phyloP scores from a whole-genome alignment of 2,329 filamentous ascomycete species.

The Intubia oerlemansii region DNA sequence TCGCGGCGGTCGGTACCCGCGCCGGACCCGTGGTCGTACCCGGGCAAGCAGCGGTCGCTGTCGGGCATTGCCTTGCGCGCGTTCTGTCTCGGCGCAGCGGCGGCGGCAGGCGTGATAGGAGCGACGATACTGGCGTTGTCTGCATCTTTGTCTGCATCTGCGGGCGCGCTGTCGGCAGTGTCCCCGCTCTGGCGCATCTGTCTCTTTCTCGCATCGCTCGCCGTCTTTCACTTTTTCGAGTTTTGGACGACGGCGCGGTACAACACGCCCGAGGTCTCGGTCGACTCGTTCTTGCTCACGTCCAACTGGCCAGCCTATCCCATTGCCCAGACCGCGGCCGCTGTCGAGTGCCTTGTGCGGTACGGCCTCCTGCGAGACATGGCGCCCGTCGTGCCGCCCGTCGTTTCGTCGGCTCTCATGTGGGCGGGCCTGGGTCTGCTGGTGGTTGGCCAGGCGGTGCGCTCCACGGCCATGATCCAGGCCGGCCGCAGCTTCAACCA shows the following conservation, averaged over 20 bases:
- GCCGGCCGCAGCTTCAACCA: slow-evolving; percentile 88
- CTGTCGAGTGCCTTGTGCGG: slow-evolving; percentile 49
- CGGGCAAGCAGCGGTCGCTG: slow-evolving; percentile 31
- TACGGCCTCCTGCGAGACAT: slow-evolving; percentile 28
- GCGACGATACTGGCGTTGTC: background rate
- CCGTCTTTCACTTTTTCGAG: slow-evolving; percentile 86
- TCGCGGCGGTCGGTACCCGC: too few relatives aligned
- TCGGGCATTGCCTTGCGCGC: slow-evolving; percentile 36
- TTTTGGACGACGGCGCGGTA: slow-evolving; percentile 75
- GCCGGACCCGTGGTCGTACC: too few relatives aligned
- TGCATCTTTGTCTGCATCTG: too few relatives aligned
- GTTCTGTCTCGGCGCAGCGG: slow-evolving; percentile 25
- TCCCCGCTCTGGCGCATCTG: slow-evolving; percentile 37
- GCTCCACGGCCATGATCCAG: slow-evolving; percentile 72
- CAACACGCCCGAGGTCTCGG: slow-evolving; percentile 53
- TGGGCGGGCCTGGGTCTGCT: slow-evolving; percentile 43
- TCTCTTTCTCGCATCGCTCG: slow-evolving; percentile 47
- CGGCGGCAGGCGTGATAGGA: slow-evolving; percentile 15
- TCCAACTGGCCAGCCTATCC: slow-evolving; percentile 73
- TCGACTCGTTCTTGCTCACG: slow-evolving; percentile 63
- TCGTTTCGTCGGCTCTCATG: slow-evolving; percentile 14
- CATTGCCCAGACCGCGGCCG: slow-evolving; percentile 56
- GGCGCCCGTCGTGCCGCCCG: slow-evolving; percentile 2
- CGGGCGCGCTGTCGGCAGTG: slow-evolving; percentile 14
- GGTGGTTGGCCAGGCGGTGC: slow-evolving; percentile 47